A percentile compares a stretch with the other conserved stretches of the same genome.
Conservation (phyloP, 495 filamentous ascomycete genomes). For the Penicillium dipodomyicola region DNA sequence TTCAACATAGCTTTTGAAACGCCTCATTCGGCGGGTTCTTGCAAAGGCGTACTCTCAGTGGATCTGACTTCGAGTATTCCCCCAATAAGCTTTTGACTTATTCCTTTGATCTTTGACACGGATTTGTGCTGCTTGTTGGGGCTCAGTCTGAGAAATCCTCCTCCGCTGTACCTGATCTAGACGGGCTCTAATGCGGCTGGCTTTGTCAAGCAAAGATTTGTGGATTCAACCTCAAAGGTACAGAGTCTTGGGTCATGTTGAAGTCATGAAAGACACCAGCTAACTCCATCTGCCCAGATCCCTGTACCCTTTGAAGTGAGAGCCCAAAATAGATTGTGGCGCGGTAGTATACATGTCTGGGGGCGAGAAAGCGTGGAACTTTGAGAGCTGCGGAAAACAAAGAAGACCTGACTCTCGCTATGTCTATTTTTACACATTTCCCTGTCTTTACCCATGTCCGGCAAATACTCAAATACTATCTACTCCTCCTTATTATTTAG, state of each 20-base stretch:
- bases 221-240: neutral
- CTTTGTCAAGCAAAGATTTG: neutral
- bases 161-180: neutral
- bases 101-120: neutral
- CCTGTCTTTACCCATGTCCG: neutral
- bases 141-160: neutral
- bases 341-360: neutral
- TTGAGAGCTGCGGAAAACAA: neutral
- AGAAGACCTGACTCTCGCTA: neutral
- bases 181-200: neutral
- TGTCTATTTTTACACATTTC: neutral
- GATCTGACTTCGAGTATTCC: neutral
- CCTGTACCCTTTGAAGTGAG: neutral
- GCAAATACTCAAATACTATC: no score
- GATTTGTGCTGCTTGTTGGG: neutral
- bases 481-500: neutral
- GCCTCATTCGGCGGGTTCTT: neutral
- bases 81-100: neutral
- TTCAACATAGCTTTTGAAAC: neutral
- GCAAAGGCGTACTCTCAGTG: neutral
- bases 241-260: neutral
- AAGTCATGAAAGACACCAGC: neutral
- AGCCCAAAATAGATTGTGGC: neutral
- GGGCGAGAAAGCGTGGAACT: neutral
- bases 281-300: neutral